Evolutionary conservation across 2,329 filamentous ascomycete species (phyloP).

Genomic region (Colletotrichum kahawae): DNA sequence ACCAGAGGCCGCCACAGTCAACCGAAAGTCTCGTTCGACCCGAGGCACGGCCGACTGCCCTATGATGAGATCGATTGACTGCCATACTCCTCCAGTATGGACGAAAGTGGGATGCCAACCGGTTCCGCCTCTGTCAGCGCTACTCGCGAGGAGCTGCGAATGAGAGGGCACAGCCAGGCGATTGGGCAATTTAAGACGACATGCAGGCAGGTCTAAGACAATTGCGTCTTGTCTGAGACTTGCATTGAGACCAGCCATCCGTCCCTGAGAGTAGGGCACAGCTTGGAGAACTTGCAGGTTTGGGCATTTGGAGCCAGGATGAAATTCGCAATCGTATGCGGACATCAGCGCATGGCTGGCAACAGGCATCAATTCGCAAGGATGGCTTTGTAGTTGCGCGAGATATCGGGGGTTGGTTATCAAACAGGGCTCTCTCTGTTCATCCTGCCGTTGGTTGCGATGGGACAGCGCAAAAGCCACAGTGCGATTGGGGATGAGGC

Average conservation of each 20-base stretch:
- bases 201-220: constrained; percentile 5
- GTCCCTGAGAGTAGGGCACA: constrained; percentile 1
- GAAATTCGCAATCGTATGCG: neutral
- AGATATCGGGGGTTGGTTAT: neutral
- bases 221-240: constrained; percentile 11
- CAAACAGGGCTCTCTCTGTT: neutral
- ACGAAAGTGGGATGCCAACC: neutral
- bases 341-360: neutral
- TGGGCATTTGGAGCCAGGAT: neutral
- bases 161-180: neutral
- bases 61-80: neutral
- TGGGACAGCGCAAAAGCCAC: neutral
- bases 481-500: constrained; percentile 3
- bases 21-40: neutral
- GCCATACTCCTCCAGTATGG: neutral
- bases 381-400: neutral
- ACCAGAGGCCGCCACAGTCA: neutral
- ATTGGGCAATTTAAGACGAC: neutral
- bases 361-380: neutral
- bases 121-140: neutral
- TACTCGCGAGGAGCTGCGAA: neutral
- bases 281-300: neutral
- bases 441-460: neutral
- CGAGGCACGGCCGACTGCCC: neutral
- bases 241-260: neutral